phyloP scores from a whole-genome alignment of 1,139 yeast species.

The Candida neerlandica region DNA sequence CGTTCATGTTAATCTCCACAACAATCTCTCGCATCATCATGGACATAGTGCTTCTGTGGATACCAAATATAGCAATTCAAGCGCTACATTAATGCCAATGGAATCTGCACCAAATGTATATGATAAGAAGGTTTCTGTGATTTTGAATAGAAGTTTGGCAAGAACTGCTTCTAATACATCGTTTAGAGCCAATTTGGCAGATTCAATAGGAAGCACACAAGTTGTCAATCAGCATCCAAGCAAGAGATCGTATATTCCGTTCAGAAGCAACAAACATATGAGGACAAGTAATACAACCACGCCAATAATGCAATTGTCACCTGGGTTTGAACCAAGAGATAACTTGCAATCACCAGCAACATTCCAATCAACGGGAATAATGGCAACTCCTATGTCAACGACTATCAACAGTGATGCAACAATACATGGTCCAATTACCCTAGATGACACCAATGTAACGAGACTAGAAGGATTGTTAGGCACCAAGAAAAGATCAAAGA shows the following conservation, averaged over 20 bases:
- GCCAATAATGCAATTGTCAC: slow-evolving; percentile 26
- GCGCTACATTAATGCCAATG: slow-evolving; percentile 49
- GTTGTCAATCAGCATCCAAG: slow-evolving; percentile 19
- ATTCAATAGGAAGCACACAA: slow-evolving; percentile 43
- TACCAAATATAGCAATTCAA: slow-evolving; percentile 37
- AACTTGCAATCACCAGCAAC: slow-evolving; percentile 10
- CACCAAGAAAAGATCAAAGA: slow-evolving; percentile 29
- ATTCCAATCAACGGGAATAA: slow-evolving; percentile 10
- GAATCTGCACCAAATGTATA: slow-evolving; percentile 80
- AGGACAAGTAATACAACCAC: slow-evolving; percentile 2
- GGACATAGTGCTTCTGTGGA: slow-evolving; percentile 54
- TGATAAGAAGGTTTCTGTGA: slow-evolving; percentile 77
- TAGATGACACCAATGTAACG: slow-evolving; percentile 14
- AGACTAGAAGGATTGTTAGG: slow-evolving; percentile 35
- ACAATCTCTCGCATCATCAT: slow-evolving; percentile 27
- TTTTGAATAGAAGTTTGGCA: slow-evolving; percentile 73
- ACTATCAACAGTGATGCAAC: slow-evolving; percentile 5
- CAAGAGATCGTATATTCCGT: slow-evolving; percentile 48
- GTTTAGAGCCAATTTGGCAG: slow-evolving; percentile 73
- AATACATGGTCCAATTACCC: background rate
- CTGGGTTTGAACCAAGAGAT: slow-evolving; percentile 22
- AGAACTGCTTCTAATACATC: slow-evolving; percentile 76
- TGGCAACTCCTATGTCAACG: slow-evolving; percentile 4
- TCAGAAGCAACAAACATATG: slow-evolving; percentile 31
- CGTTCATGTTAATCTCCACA: slow-evolving; percentile 5